These are phyloP conservation scores for Withania somnifera DNA, from an alignment of 305 asterid species.

Conservation along the genomic window DNA sequence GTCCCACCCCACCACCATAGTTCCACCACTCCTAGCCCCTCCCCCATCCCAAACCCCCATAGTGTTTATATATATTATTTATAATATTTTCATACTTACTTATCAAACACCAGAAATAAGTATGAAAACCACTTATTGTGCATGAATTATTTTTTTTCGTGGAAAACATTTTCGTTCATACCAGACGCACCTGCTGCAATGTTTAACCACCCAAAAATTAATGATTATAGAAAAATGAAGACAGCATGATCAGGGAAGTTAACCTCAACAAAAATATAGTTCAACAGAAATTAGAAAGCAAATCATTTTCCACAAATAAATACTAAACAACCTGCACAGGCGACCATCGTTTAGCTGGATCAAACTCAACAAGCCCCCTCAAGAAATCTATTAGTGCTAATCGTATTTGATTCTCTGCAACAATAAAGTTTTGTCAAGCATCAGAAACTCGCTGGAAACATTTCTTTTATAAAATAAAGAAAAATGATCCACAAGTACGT, in stretches of 20 bases:
- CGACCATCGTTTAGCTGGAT: conserved; percentile 99
- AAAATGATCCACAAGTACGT: not conserved
- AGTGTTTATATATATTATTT: not conserved
- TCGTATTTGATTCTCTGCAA: conserved; percentile 75
- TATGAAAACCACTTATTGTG: not conserved
- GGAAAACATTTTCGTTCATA: not conserved
- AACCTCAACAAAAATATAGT: conserved; percentile 3
- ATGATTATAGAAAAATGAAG: not conserved
- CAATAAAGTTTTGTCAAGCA: conserved; percentile 8
- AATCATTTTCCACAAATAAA: conserved; percentile 9
- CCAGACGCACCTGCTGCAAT: not conserved
- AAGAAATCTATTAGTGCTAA: conserved; percentile 85
- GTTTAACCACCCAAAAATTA: not conserved
- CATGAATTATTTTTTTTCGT: not conserved
- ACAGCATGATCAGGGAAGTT: not conserved
- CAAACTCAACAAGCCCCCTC: conserved; percentile 95
- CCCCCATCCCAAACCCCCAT: not conserved
- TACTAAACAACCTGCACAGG: conserved; percentile 68
- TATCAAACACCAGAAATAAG: not conserved
- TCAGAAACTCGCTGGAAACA: conserved; percentile 1
- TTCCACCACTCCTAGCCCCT: not conserved
- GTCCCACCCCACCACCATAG: not conserved
- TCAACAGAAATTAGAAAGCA: not conserved
- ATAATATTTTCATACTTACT: not conserved
- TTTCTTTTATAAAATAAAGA: no score